phyloP scores from a whole-genome alignment of 2,329 filamentous ascomycete species.

The Chalaropsis thielavioides region DNA sequence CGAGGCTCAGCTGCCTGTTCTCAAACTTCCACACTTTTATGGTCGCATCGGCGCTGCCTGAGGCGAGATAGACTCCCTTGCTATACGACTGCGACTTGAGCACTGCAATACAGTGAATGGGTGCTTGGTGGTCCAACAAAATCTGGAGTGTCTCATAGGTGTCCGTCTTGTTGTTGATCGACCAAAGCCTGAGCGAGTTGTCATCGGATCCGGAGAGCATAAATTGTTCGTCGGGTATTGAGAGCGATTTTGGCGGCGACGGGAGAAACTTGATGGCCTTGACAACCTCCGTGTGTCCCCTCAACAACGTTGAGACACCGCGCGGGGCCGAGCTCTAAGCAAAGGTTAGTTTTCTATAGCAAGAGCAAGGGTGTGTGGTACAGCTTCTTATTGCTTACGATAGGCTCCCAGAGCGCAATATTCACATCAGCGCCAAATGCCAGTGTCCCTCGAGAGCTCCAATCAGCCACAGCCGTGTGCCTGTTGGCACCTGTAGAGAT shows the following conservation, averaged over 20 bases:
- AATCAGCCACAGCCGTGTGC: slow-evolving; percentile 80
- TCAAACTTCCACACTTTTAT: slow-evolving; percentile 55
- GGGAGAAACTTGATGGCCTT: slow-evolving; percentile 72
- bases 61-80: slow-evolving; percentile 44
- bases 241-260: slow-evolving; percentile 31
- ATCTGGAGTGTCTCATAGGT: slow-evolving; percentile 36
- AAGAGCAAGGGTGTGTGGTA: background rate
- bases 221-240: slow-evolving; percentile 24
- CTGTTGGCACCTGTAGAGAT: slow-evolving; percentile 77
- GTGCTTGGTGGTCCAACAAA: slow-evolving; percentile 47
- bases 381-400: slow-evolving; percentile 36
- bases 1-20: slow-evolving; percentile 33
- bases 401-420: slow-evolving; percentile 74
- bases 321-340: slow-evolving; percentile 26
- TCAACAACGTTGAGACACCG: slow-evolving; percentile 54
- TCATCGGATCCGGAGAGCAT: slow-evolving; percentile 74
- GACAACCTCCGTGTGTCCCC: slow-evolving; percentile 64
- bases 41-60: slow-evolving; percentile 68
- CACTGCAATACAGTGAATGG: slow-evolving; percentile 55
- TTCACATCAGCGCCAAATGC: slow-evolving; percentile 84
- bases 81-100: slow-evolving; percentile 23
- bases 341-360: slow-evolving; percentile 16
- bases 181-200: slow-evolving; percentile 59
- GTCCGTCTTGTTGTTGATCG: slow-evolving; percentile 21
- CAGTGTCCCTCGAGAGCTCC: slow-evolving; percentile 58